Conservation (phyloP, 2,329 filamentous ascomycete genomes). For the Alternaria angustiovoidea region DNA sequence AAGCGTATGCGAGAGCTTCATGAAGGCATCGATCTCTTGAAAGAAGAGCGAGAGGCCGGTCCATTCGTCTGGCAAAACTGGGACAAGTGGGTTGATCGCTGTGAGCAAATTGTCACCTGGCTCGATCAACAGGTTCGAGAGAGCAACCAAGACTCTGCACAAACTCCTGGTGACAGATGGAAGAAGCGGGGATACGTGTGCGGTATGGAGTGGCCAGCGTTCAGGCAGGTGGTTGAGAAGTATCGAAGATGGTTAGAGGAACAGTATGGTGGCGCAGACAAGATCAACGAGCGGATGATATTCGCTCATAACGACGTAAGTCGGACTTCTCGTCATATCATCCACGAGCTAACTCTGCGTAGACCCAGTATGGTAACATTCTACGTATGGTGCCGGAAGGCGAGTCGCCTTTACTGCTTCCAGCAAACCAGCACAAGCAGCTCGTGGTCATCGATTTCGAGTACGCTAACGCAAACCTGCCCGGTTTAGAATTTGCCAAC, state of each 20-base stretch:
- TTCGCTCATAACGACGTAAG: conserved; percentile 98
- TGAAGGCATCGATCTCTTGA: conserved; percentile 86
- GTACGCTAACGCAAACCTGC: conserved; percentile 88
- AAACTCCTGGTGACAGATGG: conserved; percentile 63
- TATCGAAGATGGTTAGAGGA: conserved; percentile 79
- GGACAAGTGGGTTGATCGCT: conserved; percentile 85
- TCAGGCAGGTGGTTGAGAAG: conserved; percentile 76
- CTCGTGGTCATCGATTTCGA: conserved; percentile 98
- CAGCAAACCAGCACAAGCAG: conserved; percentile 94
- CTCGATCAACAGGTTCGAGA: conserved; percentile 67
- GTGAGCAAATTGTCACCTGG: conserved; percentile 67
- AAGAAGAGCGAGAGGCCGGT: conserved; percentile 78
- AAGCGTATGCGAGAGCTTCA: conserved; percentile 98
- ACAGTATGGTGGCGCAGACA: conserved; percentile 72
- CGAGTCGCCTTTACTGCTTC: conserved; percentile 85
- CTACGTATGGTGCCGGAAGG: conserved; percentile 74
- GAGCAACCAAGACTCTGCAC: conserved; percentile 40
- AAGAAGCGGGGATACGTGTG: conserved; percentile 78
- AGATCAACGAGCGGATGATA: conserved; percentile 77
- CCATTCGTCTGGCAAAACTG: conserved; percentile 91
- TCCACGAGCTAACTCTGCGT: conserved; percentile 18
- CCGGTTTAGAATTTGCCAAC: conserved; percentile 92
- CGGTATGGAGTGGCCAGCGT: conserved; percentile 81
- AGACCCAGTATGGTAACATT: conserved; percentile 99
- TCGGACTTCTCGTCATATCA: conserved; percentile 6